Base-by-base conservation (phyloP, 768 basidiomycete species). In the Cubamyces sp. region DNA sequence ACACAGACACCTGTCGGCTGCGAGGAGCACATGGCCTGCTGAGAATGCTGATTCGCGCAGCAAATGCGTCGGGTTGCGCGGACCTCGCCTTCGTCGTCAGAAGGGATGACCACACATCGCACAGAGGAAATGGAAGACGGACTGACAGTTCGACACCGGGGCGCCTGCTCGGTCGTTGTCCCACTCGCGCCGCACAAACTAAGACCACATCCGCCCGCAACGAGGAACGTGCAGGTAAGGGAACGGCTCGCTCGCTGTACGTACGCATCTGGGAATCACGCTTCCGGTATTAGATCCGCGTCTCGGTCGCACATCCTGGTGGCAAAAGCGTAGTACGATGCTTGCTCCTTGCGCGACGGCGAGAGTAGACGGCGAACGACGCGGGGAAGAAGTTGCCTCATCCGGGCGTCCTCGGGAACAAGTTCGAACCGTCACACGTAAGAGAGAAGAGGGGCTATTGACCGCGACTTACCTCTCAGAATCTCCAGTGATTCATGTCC, bases 41-140 rank as follows among this genome's bases (percentile, higher is more conserved):
- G 60, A 54, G 60, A 61, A 61, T 54, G 60, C 30, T 42, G 60
- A 61, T 54, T 54, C 52, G 60, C 60, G 45, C 42, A 54, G 45
- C 60, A 12, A 5, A 40, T 43, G 25, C 19, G 58, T 21, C 26
- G 14, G 14, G 45, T 25, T 37, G 43, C 16, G 21, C 57, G 37
- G 28, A 12, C 16, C 34, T n/a, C 58, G 30, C 50, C 41, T 26
- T 43, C 50, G 43, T 39, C 18, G 50, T 39, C 50, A 53, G 50
- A 45, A 45, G 28, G 19, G 16, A 60, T 39, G 43, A 26, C 51
- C 26, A 54, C 49, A 34, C 34, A 37, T n/a, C 21, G 50, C 30
- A 18, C 12, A 30, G 21, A 14, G 41, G 39, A 28, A 54, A 48
- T 28, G 52, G 58, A 54, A 61, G 46, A 21, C 34, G 59, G 37